These are phyloP conservation scores for Capsicum baccatum DNA, from an alignment of 257 asterid genomes.

Conservation along the genomic window DNA sequence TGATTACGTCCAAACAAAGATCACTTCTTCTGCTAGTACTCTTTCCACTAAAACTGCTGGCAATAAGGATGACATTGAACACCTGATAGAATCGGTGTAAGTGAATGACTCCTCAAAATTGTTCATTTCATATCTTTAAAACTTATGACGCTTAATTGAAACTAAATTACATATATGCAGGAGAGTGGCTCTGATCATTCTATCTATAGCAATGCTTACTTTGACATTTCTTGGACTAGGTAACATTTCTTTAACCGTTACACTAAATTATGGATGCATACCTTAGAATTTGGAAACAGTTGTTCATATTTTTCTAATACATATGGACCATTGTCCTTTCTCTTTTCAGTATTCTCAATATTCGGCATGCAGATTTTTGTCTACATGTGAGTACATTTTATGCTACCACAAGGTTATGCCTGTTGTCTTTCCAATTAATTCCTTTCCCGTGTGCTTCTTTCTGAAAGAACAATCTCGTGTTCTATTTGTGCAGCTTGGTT, in stretches of 20 bases:
- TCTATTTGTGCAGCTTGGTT: conserved; percentile 39
- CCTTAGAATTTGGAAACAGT: not conserved
- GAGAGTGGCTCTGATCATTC: conserved; percentile 81
- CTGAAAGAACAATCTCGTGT: not conserved
- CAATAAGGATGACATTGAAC: conserved; percentile 58
- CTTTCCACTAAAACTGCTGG: conserved; percentile 61
- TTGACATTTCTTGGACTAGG: conserved; percentile 86
- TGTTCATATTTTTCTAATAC: not conserved
- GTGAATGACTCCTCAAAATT: conserved; percentile 26
- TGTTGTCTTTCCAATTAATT: not conserved
- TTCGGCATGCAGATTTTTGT: conserved; percentile 44
- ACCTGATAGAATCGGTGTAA: conserved; percentile 63
- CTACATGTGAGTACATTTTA: conserved; percentile 35
- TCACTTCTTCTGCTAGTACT: conserved; percentile 69
- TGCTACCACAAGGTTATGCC: not conserved
- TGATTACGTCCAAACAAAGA: conserved; percentile 62
- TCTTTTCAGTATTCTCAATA: conserved; percentile 46
- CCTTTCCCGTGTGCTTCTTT: not conserved
- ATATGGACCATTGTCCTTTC: not conserved
- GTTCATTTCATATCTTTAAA: not conserved
- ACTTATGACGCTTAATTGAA: not conserved
- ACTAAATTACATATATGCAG: conserved; percentile 50
- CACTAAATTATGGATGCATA: not conserved
- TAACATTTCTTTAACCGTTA: conserved; percentile 32
- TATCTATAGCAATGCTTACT: conserved; percentile 81